Evolutionary conservation across 768 basidiomycete genomes (phyloP).

Genomic region (Boletus eberwhitei): DNA sequence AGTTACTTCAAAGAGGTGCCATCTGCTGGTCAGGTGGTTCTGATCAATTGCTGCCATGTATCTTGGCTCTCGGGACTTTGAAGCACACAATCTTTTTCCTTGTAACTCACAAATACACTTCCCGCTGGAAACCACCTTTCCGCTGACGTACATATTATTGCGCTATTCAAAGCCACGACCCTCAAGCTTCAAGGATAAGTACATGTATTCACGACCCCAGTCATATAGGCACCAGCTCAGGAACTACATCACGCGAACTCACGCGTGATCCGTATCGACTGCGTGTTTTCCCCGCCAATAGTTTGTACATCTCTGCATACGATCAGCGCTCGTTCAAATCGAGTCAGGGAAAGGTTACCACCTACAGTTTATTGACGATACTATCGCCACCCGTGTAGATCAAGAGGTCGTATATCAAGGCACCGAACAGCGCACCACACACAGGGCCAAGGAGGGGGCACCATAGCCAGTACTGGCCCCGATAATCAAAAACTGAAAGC

Average conservation of each 20-base stretch:
- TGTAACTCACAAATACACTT: not conserved
- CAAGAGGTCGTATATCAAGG: constrained; percentile 52
- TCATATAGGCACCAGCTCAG: not conserved
- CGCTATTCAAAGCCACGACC: not conserved
- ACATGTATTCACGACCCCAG: not conserved
- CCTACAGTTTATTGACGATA: constrained; percentile 46
- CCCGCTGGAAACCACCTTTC: not conserved
- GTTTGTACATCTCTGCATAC: not conserved
- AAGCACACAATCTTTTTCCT: not conserved
- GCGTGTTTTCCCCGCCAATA: not conserved
- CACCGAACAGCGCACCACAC: constrained; percentile 49
- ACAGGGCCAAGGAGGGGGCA: constrained; percentile 56
- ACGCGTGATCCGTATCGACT: not conserved
- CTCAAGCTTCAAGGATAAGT: not conserved
- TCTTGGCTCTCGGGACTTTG: constrained; percentile 5
- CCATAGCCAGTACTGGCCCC: constrained; percentile 68
- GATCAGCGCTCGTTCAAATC: not conserved
- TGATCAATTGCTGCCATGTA: not conserved
- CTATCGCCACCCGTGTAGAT: constrained; percentile 53
- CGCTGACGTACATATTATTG: not conserved
- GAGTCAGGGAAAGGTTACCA: not conserved
- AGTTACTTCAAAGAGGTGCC: not conserved
- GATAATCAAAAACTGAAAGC: constrained; percentile 17
- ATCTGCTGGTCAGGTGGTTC: constrained; percentile 8
- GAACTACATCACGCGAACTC: not conserved